Conservation (phyloP, 129 eudicot species). For the Artemisia annua region DNA sequence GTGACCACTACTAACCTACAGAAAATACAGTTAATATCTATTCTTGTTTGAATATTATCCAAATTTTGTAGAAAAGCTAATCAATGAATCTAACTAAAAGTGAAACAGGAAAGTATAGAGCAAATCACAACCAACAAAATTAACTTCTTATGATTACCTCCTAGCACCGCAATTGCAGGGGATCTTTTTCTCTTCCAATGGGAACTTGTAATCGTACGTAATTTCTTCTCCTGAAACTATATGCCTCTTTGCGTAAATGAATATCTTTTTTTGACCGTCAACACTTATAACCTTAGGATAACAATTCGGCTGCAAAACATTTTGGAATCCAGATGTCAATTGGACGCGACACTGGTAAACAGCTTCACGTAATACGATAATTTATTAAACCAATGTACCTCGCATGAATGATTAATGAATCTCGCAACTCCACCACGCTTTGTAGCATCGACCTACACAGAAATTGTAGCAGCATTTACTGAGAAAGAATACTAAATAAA, state of each 20-base stretch:
- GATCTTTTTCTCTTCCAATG: conserved; percentile 92
- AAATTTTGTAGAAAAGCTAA: background rate
- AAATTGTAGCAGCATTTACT: conserved; percentile 1
- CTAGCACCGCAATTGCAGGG: conserved; percentile 95
- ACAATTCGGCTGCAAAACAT: conserved; percentile 85
- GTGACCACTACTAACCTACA: background rate
- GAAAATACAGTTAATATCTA: background rate
- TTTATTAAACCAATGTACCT: conserved; percentile 50
- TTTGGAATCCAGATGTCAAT: background rate
- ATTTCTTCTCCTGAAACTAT: conserved; percentile 92
- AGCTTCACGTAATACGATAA: conserved; percentile 14
- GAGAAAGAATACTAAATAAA: background rate
- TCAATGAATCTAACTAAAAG: background rate
- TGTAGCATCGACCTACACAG: conserved; percentile 91
- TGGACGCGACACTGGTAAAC: background rate
- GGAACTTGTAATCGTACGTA: conserved; percentile 94
- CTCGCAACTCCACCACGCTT: conserved; percentile 99
- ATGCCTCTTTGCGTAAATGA: conserved; percentile 88
- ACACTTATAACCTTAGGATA: conserved; percentile 88
- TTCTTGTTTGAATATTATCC: too few relatives aligned
- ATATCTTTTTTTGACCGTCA: conserved; percentile 94
- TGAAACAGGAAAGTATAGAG: background rate
- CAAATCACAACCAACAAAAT: conserved; percentile 4
- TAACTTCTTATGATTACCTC: conserved; percentile 47
- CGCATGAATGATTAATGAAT: conserved; percentile 97